Percentiles rank a stretch among this genome's conserved stretches.
Evolutionary conservation across 106 monocot species (phyloP).

Genomic region (Phalaenopsis aphrodite): DNA sequence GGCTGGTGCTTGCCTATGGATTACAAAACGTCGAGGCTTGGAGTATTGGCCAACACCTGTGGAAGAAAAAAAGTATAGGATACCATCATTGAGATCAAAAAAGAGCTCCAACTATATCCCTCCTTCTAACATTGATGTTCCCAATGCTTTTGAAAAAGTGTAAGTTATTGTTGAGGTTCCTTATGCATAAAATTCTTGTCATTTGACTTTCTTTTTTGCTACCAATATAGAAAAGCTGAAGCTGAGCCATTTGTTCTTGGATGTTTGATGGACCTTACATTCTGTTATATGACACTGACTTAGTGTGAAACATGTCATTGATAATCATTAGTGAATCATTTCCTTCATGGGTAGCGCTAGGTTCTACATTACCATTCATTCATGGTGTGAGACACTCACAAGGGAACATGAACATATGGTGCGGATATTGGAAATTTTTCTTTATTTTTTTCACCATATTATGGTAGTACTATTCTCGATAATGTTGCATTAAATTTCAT

Average conservation of each 20-base stretch:
- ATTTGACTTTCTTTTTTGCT: neutral
- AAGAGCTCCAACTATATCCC: constrained; percentile 19
- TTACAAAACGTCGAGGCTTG: constrained; percentile 76
- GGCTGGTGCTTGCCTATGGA: constrained; percentile 92
- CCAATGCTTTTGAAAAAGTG: constrained; percentile 67
- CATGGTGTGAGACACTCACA: neutral
- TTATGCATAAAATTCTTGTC: neutral
- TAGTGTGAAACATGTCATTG: neutral
- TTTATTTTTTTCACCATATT: neutral
- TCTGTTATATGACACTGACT: neutral
- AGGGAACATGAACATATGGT: neutral
- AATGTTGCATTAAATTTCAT: neutral
- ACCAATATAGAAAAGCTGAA: neutral
- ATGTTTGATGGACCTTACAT: neutral
- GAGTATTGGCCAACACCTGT: constrained; percentile 77
- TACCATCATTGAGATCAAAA: constrained; percentile 34
- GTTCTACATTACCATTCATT: neutral
- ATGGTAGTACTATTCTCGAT: too few species aligned
- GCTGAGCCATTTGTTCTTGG: neutral
- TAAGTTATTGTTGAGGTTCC: constrained; percentile 21
- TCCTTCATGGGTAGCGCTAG: neutral
- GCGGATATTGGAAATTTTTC: neutral
- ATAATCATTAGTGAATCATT: neutral
- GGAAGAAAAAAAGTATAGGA: constrained; percentile 61
- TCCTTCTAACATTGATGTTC: constrained; percentile 36